Conservation (phyloP, 441 rosid species). For the Populus hybrid region DNA sequence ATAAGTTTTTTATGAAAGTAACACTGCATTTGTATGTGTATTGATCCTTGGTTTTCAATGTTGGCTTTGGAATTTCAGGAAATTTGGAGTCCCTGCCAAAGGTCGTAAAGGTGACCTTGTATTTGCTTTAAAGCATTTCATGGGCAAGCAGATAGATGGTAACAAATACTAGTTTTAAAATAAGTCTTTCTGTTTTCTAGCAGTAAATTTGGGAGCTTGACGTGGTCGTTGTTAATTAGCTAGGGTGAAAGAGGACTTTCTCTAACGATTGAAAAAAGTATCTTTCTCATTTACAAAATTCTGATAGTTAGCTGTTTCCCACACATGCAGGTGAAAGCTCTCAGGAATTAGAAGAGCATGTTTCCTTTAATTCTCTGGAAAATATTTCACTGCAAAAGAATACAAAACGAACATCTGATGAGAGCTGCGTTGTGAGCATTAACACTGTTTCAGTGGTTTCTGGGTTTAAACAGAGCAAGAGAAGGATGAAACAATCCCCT, state of each 20-base stretch:
- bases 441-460: slow-evolving; percentile 33
- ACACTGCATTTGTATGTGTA: neutral
- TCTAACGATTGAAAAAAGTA: neutral
- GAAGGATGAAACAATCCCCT: slow-evolving; percentile 33
- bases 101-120: slow-evolving; percentile 73
- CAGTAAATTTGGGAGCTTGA: neutral
- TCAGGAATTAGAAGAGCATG: slow-evolving; percentile 25
- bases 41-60: neutral
- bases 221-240: neutral
- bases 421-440: slow-evolving; percentile 23
- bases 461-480: slow-evolving; percentile 34
- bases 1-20: neutral
- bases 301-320: slow-evolving; percentile 10
- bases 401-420: slow-evolving; percentile 19
- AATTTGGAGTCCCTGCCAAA: slow-evolving; percentile 61
- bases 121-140: slow-evolving; percentile 54
- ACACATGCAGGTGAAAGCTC: slow-evolving; percentile 45
- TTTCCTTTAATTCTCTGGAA: slow-evolving; percentile 26
- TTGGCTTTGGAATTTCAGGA: slow-evolving; percentile 36
- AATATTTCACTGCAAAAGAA: slow-evolving; percentile 28
- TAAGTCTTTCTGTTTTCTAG: slow-evolving; percentile 4
- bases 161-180: slow-evolving; percentile 12
- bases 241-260: slow-evolving; percentile 1
- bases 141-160: slow-evolving; percentile 50
- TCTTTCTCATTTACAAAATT: slow-evolving; percentile 8